Evolutionary conservation across 768 basidiomycete genomes (phyloP).

Genomic region (Lentinula edodes): DNA sequence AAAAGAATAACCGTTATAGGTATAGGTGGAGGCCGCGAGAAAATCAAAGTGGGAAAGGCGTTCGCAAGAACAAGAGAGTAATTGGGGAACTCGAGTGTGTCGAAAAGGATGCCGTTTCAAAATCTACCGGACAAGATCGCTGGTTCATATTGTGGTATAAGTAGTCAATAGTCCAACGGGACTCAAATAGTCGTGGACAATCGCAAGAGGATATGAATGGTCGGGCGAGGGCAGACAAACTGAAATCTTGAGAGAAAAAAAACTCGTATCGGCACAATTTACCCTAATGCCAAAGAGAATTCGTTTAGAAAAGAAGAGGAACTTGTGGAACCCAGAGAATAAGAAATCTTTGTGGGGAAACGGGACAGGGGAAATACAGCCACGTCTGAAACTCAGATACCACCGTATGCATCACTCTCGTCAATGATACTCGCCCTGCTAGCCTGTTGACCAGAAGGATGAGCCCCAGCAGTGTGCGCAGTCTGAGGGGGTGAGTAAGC

Average conservation of each 20-base stretch:
- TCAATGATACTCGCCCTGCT: neutral
- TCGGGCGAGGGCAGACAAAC: neutral
- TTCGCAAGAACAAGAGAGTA: neutral
- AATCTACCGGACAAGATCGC: neutral
- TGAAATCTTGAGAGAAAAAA: neutral
- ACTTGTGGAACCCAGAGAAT: neutral
- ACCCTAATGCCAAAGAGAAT: neutral
- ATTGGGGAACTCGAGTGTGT: neutral
- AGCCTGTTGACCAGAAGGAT: neutral
- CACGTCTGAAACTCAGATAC: neutral
- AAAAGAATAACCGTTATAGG: neutral
- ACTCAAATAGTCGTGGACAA: neutral
- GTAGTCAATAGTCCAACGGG: neutral
- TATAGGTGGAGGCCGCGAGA: neutral
- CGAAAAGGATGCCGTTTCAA: neutral
- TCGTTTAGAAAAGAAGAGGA: neutral
- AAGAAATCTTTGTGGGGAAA: neutral
- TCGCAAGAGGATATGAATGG: neutral
- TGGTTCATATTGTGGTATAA: neutral
- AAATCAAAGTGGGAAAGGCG: neutral
- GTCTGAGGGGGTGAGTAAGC: neutral
- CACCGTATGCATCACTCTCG: slow-evolving; percentile 4
- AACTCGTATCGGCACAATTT: neutral
- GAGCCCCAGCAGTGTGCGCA: neutral
- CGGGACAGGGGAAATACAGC: neutral